Evolutionary conservation across 2,329 filamentous ascomycete genomes (phyloP).

Genomic region (Aureobasidium namibiae): DNA sequence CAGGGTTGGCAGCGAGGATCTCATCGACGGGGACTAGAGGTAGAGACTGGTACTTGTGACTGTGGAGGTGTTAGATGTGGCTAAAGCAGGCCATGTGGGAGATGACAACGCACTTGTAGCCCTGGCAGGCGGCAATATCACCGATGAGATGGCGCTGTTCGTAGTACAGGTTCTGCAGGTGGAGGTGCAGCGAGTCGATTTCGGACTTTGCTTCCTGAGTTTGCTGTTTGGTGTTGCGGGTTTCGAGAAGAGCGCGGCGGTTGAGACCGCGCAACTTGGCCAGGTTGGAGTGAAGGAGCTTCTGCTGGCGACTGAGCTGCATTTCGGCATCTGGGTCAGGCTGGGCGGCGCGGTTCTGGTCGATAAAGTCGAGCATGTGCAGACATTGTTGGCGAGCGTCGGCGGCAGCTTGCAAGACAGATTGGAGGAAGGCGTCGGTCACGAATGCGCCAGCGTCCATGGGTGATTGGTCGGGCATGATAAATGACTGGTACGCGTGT

Average conservation of each 20-base stretch:
- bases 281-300: conserved; percentile 68
- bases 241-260: conserved; percentile 69
- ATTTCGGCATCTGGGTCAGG: conserved; percentile 41
- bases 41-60: conserved; percentile 79
- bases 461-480: conserved; percentile 14
- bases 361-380: conserved; percentile 48
- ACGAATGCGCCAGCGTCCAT: conserved; percentile 30
- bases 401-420: conserved; percentile 64
- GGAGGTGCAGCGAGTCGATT: conserved; percentile 83
- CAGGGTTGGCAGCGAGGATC: conserved; percentile 68
- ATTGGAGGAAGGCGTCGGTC: conserved; percentile 55
- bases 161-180: conserved; percentile 93
- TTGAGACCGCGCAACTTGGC: conserved; percentile 76
- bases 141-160: conserved; percentile 85
- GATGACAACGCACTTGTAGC: conserved; percentile 64
- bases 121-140: conserved; percentile 84
- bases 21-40: conserved; percentile 77
- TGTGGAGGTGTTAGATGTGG: conserved; percentile 31
- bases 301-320: conserved; percentile 66
- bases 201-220: conserved; percentile 85
- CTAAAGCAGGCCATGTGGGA: background rate
- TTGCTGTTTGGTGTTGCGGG: conserved; percentile 74
- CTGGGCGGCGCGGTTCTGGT: conserved; percentile 32
- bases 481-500: background rate
- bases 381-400: conserved; percentile 66